Percentiles rank a stretch among this genome's conserved stretches.
phyloP scores from a whole-genome alignment of 805 yeast genomes.

The Saccharomycopsis fermentans region DNA sequence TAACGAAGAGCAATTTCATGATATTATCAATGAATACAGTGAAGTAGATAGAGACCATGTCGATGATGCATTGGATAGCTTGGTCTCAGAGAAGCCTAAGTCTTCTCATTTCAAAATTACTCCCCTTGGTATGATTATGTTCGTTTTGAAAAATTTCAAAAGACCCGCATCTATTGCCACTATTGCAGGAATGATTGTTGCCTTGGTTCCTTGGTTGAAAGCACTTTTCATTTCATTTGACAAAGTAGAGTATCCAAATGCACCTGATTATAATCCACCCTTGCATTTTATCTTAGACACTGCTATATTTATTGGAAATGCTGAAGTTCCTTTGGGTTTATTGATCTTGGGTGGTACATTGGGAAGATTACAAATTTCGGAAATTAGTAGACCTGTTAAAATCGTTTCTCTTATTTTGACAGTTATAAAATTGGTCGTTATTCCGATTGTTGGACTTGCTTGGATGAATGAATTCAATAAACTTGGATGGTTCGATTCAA shows the following conservation, averaged over 20 bases:
- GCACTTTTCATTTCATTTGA: conserved; percentile 52
- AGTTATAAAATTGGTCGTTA: conserved; percentile 46
- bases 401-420: conserved; percentile 53
- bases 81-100: neutral
- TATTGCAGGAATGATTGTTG: conserved; percentile 49
- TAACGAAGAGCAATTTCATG: neutral
- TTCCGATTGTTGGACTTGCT: conserved; percentile 74
- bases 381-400: conserved; percentile 58
- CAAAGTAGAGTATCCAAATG: conserved; percentile 41
- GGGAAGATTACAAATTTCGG: conserved; percentile 55
- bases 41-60: conserved; percentile 1
- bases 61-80: neutral
- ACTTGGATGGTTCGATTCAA: conserved; percentile 38
- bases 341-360: conserved; percentile 81
- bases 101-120: neutral
- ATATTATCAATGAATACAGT: conserved; percentile 6
- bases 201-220: conserved; percentile 84
- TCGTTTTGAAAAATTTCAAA: conserved; percentile 41
- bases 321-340: conserved; percentile 86
- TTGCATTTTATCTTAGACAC: conserved; percentile 79
- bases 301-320: conserved; percentile 69
- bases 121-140: conserved; percentile 15
- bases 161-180: conserved; percentile 71
- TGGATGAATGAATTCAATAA: conserved; percentile 57
- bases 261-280: conserved; percentile 85